Percentiles rank a stretch among this genome's conserved stretches.
Evolutionary conservation across 106 monocot genomes (phyloP).

Genomic region (Apostasia shenzhenica): DNA sequence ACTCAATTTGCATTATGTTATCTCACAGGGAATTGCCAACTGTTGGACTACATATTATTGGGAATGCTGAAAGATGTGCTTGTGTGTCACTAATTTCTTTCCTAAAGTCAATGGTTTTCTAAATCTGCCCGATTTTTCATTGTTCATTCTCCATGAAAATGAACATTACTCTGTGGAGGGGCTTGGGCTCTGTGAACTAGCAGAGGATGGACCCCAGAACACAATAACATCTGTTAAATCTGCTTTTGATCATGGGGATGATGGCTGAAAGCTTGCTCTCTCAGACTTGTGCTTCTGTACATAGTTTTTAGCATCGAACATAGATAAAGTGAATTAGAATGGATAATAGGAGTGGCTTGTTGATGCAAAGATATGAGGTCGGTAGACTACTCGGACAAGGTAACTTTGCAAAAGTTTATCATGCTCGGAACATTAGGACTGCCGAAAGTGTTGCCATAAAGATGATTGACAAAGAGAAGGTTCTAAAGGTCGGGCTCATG

Average conservation of each 20-base stretch:
- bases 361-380: constrained; percentile 15
- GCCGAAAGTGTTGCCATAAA: constrained; percentile 13
- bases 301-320: constrained; percentile 2
- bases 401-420: constrained; percentile 13
- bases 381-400: constrained; percentile 11
- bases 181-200: background rate
- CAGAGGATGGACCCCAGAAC: constrained; percentile 1
- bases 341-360: constrained; percentile 21
- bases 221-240: constrained; percentile 3
- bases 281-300: constrained; percentile 6
- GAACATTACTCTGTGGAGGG: background rate
- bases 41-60: constrained; percentile 11
- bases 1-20: too few species aligned
- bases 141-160: constrained; percentile 12
- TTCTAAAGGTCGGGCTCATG: constrained; percentile 12
- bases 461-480: constrained; percentile 18
- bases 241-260: constrained; percentile 17
- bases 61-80: constrained; percentile 41
- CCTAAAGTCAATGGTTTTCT: constrained; percentile 11
- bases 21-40: too few species aligned
- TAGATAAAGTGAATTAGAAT: constrained; percentile 11
- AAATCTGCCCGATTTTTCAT: background rate
- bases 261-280: constrained; percentile 23
- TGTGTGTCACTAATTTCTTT: constrained; percentile 4
- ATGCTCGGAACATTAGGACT: constrained; percentile 11